Percentiles rank a stretch among this genome's conserved stretches.
Conservation (phyloP, 805 yeast genomes). For the Yamadazyma takamatsuzukensis region DNA sequence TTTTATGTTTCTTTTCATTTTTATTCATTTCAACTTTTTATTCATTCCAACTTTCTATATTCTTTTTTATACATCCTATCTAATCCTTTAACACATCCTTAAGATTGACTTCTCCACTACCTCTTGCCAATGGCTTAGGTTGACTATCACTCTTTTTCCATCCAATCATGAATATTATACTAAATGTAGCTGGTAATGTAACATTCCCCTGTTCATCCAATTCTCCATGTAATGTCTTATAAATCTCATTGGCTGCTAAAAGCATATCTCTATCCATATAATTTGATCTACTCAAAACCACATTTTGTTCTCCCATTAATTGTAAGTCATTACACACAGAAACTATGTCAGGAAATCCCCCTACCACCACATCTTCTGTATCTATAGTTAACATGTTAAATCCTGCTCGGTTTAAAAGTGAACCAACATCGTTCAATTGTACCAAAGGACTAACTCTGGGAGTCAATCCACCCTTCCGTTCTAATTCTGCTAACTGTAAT, state of each 20-base stretch:
- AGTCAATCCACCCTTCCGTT: constrained; percentile 72
- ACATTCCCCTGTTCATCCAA: constrained; percentile 40
- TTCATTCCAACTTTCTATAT: too few relatives aligned
- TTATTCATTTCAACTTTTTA: too few relatives aligned
- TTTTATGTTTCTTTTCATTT: too few relatives aligned
- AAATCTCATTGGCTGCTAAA: constrained; percentile 74
- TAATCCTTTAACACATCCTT: too few relatives aligned
- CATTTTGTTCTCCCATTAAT: constrained; percentile 81
- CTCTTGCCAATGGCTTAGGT: constrained; percentile 71
- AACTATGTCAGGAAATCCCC: constrained; percentile 66
- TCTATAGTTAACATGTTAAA: constrained; percentile 80
- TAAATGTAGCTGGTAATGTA: constrained; percentile 74
- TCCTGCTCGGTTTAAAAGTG: constrained; percentile 68
- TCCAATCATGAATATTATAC: constrained; percentile 80
- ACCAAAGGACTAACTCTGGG: constrained; percentile 82
- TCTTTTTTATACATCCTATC: too few relatives aligned
- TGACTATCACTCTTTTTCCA: constrained; percentile 75
- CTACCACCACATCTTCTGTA: constrained; percentile 77
- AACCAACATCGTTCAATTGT: constrained; percentile 72
- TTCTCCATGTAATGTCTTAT: constrained; percentile 67
- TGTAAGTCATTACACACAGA: constrained; percentile 69
- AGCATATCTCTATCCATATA: constrained; percentile 49
- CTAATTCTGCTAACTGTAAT: constrained; percentile 78
- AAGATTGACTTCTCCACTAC: constrained; percentile 64
- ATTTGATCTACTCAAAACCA: constrained; percentile 49